Base-by-base conservation (phyloP, 345 rosid species). In the Laguncularia racemosa region DNA sequence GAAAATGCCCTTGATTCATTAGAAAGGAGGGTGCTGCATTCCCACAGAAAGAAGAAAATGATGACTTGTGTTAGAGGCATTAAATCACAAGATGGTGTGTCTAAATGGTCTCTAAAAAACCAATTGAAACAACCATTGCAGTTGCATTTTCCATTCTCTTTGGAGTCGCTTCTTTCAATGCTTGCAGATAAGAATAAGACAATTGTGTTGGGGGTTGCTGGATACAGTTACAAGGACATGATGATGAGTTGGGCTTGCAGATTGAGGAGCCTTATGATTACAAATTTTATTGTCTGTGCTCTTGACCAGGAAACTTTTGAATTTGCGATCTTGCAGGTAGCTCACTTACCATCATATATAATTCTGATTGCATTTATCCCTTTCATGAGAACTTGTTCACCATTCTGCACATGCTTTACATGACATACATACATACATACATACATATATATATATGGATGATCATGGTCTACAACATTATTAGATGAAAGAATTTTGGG, bases 201-300 rank as follows among this genome's bases (percentile, higher is more conserved):
- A 23, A 48, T 89, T 67, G 82, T 93, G 63, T 91, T 93, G 59
- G 72, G 89, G 45, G 73, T 93, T 61, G 91, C 95, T 67, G 99
- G 99, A 63, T 81, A 75, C 76, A 93, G 99, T 60, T 89, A 89
- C 53, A 87, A 80, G 74, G 99, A 89, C 71, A 83, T 89, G 97
- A 52, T 89, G 71, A 89, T 93, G 97, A 93, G 89, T 76, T 89
- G 97, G 97, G 89, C 74, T 33, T 89, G 99, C 82, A 86, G 97
- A 65, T 68, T 87, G 67, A 87, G 88, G 60, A 74, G n/a, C 64
- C 91, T 89, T 14, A 57, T 44, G 55, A 78, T 89, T 60, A 72
- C 84, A 26, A 93, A 93, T 70, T 93, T 86, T 71, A 52, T 87
- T 52, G 80, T 93, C 0, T 89, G 85, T 72, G 95, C 99, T 55